Conservation (phyloP, 2,329 filamentous ascomycete species). For the Fusarium sp. region DNA sequence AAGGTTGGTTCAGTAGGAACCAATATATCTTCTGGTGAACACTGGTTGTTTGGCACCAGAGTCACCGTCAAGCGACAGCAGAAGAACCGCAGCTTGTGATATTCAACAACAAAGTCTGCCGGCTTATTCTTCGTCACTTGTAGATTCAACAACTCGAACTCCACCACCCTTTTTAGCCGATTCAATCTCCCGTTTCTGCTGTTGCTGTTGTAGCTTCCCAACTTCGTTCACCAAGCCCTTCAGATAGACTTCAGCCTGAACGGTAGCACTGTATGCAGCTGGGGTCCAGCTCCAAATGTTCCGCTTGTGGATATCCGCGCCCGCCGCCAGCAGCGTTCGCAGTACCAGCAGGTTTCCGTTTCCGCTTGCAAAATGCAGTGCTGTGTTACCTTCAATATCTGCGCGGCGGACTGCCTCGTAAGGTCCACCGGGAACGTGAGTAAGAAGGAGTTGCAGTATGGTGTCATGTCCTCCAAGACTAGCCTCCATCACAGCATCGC, state of each 20-base stretch:
- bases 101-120: neutral
- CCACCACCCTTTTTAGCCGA: conserved; percentile 55
- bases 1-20: neutral
- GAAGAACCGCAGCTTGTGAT: neutral
- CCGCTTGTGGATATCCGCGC: conserved; percentile 76
- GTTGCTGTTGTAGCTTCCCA: conserved; percentile 64
- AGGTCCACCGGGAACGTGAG: conserved; percentile 67
- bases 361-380: conserved; percentile 85
- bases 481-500: conserved; percentile 78
- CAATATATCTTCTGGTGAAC: neutral
- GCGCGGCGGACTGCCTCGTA: conserved; percentile 64
- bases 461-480: conserved; percentile 71
- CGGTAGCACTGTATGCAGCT: conserved; percentile 82
- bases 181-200: conserved; percentile 51
- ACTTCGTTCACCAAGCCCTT: conserved; percentile 79
- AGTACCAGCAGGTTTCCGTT: conserved; percentile 83
- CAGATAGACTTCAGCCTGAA: conserved; percentile 86
- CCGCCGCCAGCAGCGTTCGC: conserved; percentile 79
- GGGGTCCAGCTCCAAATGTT: conserved; percentile 87
- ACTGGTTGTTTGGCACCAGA: neutral
- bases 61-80: neutral
- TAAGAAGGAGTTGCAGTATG: conserved; percentile 71
- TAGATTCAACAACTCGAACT: conserved; percentile 58
- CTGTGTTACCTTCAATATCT: conserved; percentile 84
- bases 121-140: conserved; percentile 49